Evolutionary conservation across 1,284 basidiomycete species (phyloP), one percentile per base, ranked within the genome.

Genomic region (Afroboletus lepidellus): DNA sequence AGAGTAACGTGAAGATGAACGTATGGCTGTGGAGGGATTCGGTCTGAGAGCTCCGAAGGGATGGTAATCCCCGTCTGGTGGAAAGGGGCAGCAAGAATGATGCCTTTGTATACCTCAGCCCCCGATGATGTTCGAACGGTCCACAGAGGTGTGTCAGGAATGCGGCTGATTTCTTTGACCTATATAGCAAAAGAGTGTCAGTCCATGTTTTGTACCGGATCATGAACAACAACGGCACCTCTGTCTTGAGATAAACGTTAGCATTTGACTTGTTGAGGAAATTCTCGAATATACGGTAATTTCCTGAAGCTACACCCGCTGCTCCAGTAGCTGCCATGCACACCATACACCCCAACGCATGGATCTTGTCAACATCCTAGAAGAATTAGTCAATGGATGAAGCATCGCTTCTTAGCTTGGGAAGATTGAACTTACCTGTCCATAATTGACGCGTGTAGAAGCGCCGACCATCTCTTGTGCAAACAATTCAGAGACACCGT

Each of bases 1-100:
- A 96, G 79, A 8, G 96, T 97, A 46, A 97, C 94, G 66, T 97
- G 90, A 5, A 98, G 81, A 55, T 79, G 81, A 27, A 94, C 81
- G 64, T 96, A 98, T 13, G 84, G 80, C 58, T 89, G 85, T 20
- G 73, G 62, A 1, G 86, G 85, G 29, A 92, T 78, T 41, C 75
- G 73, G 18, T 76, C 62, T 2, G 76, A 63, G 24, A 83, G 61
- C 16, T 77, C 65, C 11, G 67, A 51, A 3, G 81, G 76, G 27
- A 90, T 64, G 5, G 66, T 65, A 58, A 91, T 85, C 13, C 70
- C 71, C 1, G 85, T 75, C 39, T 77, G 78, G 66, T 89, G 83
- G 72, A 83, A 84, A 3, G 91, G 92, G 2, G 90, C 84, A 5
- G 91, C 90, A 44, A 93, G 71, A 59, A 94, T 83, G 48, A 93